Conservation (phyloP, 768 basidiomycete genomes). For the Cyclocybe cylindracea region DNA sequence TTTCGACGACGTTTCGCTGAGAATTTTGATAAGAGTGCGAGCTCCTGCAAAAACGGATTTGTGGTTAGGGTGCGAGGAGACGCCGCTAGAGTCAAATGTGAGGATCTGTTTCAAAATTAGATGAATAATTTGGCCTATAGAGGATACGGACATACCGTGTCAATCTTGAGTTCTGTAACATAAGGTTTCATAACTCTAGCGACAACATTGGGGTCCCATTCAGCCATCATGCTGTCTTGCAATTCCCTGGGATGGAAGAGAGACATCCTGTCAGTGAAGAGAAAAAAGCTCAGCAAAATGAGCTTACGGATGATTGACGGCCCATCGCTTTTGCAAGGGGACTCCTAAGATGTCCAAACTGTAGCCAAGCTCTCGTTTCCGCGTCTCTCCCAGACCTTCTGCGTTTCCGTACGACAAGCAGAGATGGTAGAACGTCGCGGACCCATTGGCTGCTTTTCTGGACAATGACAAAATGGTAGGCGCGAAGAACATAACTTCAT, state of each 20-base stretch:
- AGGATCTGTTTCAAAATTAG: slow-evolving; percentile 60
- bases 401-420: slow-evolving; percentile 83
- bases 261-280: not conserved
- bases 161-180: slow-evolving; percentile 58
- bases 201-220: slow-evolving; percentile 66
- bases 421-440: slow-evolving; percentile 31
- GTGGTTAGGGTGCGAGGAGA: slow-evolving; percentile 91
- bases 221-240: slow-evolving; percentile 69
- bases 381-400: slow-evolving; percentile 66
- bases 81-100: slow-evolving; percentile 77
- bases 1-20: slow-evolving; percentile 18
- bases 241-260: slow-evolving; percentile 44
- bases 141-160: slow-evolving; percentile 47
- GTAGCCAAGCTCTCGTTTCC: slow-evolving; percentile 57
- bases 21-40: slow-evolving; percentile 38
- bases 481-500: slow-evolving; percentile 93
- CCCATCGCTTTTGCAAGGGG: slow-evolving; percentile 47
- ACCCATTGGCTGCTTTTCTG: slow-evolving; percentile 11
- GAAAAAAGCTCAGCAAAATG: slow-evolving; percentile 8
- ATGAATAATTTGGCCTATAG: not conserved
- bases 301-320: slow-evolving; percentile 73
- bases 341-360: slow-evolving; percentile 76
- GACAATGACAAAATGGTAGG: slow-evolving; percentile 71
- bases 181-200: slow-evolving; percentile 60
- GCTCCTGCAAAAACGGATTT: slow-evolving; percentile 64